Conservation (phyloP, 139 green algal species). For the Chlorella sp. region DNA sequence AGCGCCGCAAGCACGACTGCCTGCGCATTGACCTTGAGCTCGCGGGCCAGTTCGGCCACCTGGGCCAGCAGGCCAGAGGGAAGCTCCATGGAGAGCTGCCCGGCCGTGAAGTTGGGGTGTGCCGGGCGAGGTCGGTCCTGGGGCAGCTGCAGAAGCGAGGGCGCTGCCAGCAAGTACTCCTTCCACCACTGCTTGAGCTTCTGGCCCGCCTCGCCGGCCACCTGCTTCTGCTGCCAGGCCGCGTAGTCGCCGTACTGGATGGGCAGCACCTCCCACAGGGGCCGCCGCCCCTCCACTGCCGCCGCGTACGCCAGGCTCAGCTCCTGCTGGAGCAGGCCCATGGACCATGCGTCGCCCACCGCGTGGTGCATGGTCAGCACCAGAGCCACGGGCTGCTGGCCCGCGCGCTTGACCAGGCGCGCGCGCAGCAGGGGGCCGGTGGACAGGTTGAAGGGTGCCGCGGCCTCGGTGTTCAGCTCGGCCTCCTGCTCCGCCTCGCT, state of each 20-base stretch:
- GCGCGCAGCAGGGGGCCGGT: not conserved
- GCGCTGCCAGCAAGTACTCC: not conserved
- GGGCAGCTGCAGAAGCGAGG: not conserved
- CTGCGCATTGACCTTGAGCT: not conserved
- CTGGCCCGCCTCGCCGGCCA: not conserved
- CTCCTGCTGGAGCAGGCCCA: slow-evolving; percentile 6
- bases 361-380: slow-evolving; percentile 17
- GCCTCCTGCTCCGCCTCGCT: not conserved
- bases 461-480: too few species aligned
- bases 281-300: not conserved
- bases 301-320: slow-evolving; percentile 5
- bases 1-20: slow-evolving; percentile 4
- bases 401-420: not conserved
- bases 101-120: not conserved
- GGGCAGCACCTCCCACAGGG: not conserved
- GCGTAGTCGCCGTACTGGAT: slow-evolving; percentile 19
- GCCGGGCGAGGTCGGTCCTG: slow-evolving; percentile 9
- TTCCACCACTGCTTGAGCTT: slow-evolving; percentile 11
- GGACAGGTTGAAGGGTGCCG: not conserved
- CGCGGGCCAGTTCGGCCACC: not conserved
- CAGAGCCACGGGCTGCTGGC: not conserved
- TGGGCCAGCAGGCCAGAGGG: slow-evolving; percentile 2
- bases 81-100: not conserved
- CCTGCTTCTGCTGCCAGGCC: slow-evolving; percentile 7
- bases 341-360: slow-evolving; percentile 17